Conservation (phyloP, 495 filamentous ascomycete species). For the Annulohypoxylon nitens region DNA sequence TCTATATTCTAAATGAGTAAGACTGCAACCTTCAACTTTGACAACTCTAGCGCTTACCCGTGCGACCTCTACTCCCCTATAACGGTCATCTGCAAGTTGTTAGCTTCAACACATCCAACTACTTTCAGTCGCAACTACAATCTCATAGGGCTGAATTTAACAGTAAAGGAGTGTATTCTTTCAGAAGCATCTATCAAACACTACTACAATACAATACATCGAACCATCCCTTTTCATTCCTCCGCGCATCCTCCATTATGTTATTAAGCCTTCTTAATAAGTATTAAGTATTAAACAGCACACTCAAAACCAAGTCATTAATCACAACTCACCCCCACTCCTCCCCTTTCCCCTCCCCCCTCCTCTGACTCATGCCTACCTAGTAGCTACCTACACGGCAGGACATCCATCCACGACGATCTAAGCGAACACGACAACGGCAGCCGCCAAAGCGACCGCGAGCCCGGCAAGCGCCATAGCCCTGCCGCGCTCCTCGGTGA, state of each 20-base stretch:
- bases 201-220: not conserved
- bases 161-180: not conserved
- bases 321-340: not conserved
- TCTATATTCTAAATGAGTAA: not conserved
- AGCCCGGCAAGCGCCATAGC: constrained; percentile 12
- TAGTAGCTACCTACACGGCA: no score
- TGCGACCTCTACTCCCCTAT: not conserved
- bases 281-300: not conserved
- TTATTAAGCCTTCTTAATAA: not conserved
- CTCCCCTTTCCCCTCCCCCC: no score
- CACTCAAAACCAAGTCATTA: not conserved
- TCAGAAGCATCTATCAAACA: not conserved
- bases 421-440: constrained; percentile 11
- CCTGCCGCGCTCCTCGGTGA: not conserved
- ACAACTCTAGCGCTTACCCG: not conserved
- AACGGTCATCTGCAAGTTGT: not conserved
- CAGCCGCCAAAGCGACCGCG: constrained; percentile 1
- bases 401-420: not conserved
- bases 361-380: not conserved
- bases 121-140: not conserved
- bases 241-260: not conserved
- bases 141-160: not conserved
- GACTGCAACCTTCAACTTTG: not conserved
- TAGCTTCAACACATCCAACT: not conserved
- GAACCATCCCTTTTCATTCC: not conserved